Evolutionary conservation across 805 yeast species (phyloP), one percentile per base, ranked within the genome.

Genomic region (Torulaspora delbrueckii): DNA sequence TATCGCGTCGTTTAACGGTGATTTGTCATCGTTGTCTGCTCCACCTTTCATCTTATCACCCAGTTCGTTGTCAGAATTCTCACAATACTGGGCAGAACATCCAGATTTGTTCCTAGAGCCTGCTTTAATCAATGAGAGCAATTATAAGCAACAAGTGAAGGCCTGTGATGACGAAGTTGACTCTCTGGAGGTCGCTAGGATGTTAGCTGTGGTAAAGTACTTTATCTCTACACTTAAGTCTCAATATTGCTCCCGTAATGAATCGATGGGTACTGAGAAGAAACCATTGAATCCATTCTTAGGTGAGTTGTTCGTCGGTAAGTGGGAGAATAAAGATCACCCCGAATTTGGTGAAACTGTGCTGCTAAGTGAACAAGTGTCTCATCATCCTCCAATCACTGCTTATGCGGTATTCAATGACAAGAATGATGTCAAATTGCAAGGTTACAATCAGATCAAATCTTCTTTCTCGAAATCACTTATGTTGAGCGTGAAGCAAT

Each of bases 311-410:
- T 93, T 90, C 59, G 85, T 87, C 31, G 98, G 96, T 39, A 81
- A 84, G 59, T 89, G 97, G 96, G 69, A 68, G 3, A 87, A 81
- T 53, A 60, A 63, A 39, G 62, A 78, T 23, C 77, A 75, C 35
- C 66, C 71, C 8, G 72, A 69, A 44, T 66, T 78, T 12, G 96
- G 96, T 34, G 95, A 86, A 51, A 86, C 96, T 22, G 68, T 80
- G 9, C 72, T 91, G 60, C 69, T 88, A 44, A 79, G 90, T 52
- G 99, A 93, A 68, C 99, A 93, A 69, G 97, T 93, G 10, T 82
- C 90, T 51, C 99, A 93, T 69, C 99, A 93, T 66, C 99, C 99
- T 13, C 98, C 99, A 22, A 83, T 86, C 28, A 90, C 98, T n/a
- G 97, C 93, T 5, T 93, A 89, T 63, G 78, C 89, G 35, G 77